phyloP scores from a whole-genome alignment of 331 rosid genomes.

The Acacia concinna region DNA sequence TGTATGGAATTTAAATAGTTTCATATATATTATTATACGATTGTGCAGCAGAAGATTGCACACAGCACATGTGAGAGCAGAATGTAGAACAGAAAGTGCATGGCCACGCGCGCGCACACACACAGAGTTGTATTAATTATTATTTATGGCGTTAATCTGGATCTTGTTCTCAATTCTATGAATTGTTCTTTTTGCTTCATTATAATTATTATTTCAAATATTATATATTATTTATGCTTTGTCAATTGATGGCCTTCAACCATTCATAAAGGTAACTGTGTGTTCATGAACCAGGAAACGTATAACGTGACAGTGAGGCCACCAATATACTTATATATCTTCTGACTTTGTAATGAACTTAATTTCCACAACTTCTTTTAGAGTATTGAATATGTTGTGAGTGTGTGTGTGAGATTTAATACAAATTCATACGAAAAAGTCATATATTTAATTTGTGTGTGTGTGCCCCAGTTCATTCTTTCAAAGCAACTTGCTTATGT shows the following conservation, averaged over 20 bases:
- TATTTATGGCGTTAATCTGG: constrained; percentile 19
- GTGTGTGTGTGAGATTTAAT: too few species aligned
- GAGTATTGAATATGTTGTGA: too few species aligned
- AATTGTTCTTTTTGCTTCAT: constrained; percentile 29
- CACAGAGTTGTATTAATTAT: constrained; percentile 10
- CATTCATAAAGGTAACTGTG: constrained; percentile 11
- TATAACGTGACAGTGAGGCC: background rate
- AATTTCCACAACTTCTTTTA: too few species aligned
- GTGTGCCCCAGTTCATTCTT: background rate
- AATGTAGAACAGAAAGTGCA: constrained; percentile 16
- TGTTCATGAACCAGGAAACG: constrained; percentile 27
- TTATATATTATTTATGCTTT: background rate
- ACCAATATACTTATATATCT: constrained; percentile 27
- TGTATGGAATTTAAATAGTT: background rate
- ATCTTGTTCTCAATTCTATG: constrained; percentile 45
- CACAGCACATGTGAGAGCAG: constrained; percentile 33
- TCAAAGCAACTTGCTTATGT: background rate
- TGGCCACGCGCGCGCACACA: too few species aligned
- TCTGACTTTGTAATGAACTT: background rate
- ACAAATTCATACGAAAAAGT: background rate
- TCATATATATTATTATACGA: background rate
- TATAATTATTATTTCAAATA: constrained; percentile 17
- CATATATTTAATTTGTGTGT: background rate
- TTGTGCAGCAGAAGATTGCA: constrained; percentile 24
- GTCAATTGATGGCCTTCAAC: constrained; percentile 17